Evolutionary conservation across 2,329 filamentous ascomycete genomes (phyloP).

Genomic region (Cercospora sp.): DNA sequence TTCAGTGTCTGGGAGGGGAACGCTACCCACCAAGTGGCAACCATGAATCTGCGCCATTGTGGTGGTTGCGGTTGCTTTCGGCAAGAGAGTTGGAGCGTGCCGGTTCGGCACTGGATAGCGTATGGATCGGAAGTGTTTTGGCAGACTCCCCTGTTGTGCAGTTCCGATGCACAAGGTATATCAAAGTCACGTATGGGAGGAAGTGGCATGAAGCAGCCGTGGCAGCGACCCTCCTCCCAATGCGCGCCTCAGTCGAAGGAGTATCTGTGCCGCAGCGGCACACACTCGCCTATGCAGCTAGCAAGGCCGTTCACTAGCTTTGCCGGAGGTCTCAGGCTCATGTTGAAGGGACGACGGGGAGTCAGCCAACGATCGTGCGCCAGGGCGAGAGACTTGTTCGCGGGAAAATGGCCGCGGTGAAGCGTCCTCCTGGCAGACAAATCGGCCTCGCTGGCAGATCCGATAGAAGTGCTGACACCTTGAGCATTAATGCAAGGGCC

Average conservation of each 20-base stretch:
- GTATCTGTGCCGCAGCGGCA: neutral
- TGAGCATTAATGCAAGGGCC: neutral
- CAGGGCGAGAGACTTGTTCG: neutral
- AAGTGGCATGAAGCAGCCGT: neutral
- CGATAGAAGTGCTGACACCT: neutral
- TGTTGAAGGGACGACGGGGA: neutral
- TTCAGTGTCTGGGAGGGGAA: constrained; percentile 39
- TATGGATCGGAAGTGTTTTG: neutral
- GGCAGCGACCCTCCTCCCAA: neutral
- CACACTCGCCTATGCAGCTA: constrained; percentile 9
- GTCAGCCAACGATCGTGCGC: neutral
- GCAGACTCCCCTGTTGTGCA: neutral
- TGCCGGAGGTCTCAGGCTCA: neutral
- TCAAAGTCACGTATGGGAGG: neutral
- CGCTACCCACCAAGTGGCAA: constrained; percentile 42
- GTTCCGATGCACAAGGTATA: neutral
- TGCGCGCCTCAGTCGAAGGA: neutral
- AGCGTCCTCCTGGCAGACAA: neutral
- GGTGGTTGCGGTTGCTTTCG: neutral
- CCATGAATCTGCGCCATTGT: constrained; percentile 26
- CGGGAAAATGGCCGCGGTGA: neutral
- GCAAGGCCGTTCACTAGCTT: neutral
- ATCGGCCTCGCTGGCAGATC: neutral
- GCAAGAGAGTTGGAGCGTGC: neutral
- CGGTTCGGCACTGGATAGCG: neutral